Conservation (phyloP, 2,329 filamentous ascomycete genomes). For the Geosmithia putterillii region DNA sequence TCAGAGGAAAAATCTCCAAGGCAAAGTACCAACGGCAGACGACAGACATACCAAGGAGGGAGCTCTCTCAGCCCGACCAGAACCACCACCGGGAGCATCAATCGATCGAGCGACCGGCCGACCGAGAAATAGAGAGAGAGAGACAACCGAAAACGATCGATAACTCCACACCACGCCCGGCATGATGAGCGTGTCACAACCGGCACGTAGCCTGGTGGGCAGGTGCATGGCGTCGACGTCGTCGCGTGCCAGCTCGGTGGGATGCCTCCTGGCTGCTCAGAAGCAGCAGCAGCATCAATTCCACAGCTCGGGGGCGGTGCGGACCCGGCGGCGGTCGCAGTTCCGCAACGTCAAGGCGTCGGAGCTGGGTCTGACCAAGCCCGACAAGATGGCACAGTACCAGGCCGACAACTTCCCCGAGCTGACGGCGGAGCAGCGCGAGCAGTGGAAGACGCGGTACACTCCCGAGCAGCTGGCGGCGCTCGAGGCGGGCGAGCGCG, state of each 20-base stretch:
- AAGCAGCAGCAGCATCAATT: conserved; percentile 27
- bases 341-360: conserved; percentile 41
- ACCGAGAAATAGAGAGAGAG: too few relatives aligned
- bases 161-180: too few relatives aligned
- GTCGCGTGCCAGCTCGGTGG: conserved; percentile 10
- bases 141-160: too few relatives aligned
- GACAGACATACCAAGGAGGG: background rate
- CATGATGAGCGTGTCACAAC: conserved; percentile 44
- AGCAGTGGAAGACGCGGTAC: conserved; percentile 53
- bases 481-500: conserved; percentile 67
- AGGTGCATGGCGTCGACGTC: conserved; percentile 26
- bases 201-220: conserved; percentile 39
- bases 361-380: conserved; percentile 35
- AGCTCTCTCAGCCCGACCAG: background rate
- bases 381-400: conserved; percentile 30
- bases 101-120: too few relatives aligned
- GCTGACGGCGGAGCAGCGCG: conserved; percentile 56
- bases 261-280: background rate
- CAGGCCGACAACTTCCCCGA: conserved; percentile 39
- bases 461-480: conserved; percentile 71
- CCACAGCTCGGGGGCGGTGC: conserved; percentile 37
- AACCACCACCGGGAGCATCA: too few relatives aligned
- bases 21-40: background rate
- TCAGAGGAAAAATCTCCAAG: background rate
- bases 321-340: conserved; percentile 30